These are phyloP conservation scores for Sugiyamaella novakii DNA, from an alignment of 1,139 yeast genomes.

Conservation along the genomic window DNA sequence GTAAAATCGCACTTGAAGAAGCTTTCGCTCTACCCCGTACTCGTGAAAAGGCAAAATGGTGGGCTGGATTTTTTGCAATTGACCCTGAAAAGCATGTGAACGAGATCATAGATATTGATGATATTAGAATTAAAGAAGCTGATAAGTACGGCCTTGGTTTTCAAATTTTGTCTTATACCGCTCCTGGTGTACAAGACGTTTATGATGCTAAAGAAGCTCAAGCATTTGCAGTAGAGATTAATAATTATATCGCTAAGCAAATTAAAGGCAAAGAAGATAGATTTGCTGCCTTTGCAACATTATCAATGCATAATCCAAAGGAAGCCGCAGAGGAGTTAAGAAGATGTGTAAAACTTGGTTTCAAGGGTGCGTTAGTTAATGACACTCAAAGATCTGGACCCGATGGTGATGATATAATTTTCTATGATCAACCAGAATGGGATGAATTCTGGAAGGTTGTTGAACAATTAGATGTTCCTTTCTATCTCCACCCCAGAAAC, in stretches of 20 bases:
- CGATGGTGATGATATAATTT: constrained; percentile 17
- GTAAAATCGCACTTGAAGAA: constrained; percentile 21
- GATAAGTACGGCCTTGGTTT: constrained; percentile 20
- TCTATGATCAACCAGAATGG: constrained; percentile 21
- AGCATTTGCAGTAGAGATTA: constrained; percentile 17
- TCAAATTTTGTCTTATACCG: constrained; percentile 20
- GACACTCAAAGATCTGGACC: constrained; percentile 19
- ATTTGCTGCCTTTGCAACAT: constrained; percentile 20
- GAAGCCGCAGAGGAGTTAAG: constrained; percentile 18
- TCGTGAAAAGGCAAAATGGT: constrained; percentile 17
- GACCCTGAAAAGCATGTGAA: constrained; percentile 18
- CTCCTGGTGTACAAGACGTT: constrained; percentile 20
- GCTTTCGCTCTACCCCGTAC: constrained; percentile 19
- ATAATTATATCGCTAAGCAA: constrained; percentile 17
- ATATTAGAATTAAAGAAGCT: constrained; percentile 13
- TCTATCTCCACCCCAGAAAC: constrained; percentile 20
- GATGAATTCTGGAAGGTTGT: constrained; percentile 18
- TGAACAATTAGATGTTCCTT: constrained; percentile 19
- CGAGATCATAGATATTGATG: constrained; percentile 14
- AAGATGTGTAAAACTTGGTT: constrained; percentile 17
- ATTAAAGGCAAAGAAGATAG: constrained; percentile 20
- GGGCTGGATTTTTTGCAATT: constrained; percentile 19
- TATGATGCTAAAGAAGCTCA: constrained; percentile 20
- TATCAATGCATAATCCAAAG: constrained; percentile 19
- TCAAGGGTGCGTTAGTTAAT: constrained; percentile 17